A percentile compares a stretch with the other conserved stretches of the same genome.
Conservation (phyloP, 2,329 filamentous ascomycete species). For the Stylonectria norvegica region DNA sequence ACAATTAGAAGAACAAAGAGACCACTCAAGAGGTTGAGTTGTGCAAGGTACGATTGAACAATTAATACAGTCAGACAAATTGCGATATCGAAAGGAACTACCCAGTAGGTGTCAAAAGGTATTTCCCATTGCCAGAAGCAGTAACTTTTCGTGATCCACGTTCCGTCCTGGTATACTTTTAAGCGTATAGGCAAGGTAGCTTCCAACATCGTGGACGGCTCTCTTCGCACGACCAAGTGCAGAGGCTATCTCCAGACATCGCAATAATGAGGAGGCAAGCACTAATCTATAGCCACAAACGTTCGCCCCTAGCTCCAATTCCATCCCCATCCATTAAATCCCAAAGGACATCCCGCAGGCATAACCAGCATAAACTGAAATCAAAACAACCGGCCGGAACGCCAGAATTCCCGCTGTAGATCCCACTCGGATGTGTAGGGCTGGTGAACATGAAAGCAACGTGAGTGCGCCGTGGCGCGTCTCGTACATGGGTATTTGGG, state of each 20-base stretch:
- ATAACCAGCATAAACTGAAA: slow-evolving; percentile 10
- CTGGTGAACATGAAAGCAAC: slow-evolving; percentile 22
- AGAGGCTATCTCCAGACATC: slow-evolving; percentile 3
- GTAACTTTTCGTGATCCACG: slow-evolving; percentile 23
- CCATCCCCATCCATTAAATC: slow-evolving; percentile 17
- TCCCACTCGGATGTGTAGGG: slow-evolving; percentile 20
- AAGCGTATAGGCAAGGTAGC: too few relatives aligned
- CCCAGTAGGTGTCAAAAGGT: too few relatives aligned
- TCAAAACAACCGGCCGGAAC: slow-evolving; percentile 21
- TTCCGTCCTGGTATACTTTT: slow-evolving; percentile 10
- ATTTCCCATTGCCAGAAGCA: slow-evolving; percentile 23
- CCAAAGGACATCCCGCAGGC: slow-evolving; percentile 10
- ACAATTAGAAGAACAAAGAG: too few relatives aligned
- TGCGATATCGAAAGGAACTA: too few relatives aligned
- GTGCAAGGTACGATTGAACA: too few relatives aligned
- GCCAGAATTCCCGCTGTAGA: slow-evolving; percentile 20
- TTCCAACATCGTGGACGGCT: slow-evolving; percentile 5
- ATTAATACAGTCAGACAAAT: too few relatives aligned
- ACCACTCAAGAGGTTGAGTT: too few relatives aligned
- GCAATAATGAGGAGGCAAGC: slow-evolving; percentile 4
- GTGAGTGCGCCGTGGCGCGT: slow-evolving; percentile 17
- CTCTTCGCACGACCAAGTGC: neutral
- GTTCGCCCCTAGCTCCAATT: slow-evolving; percentile 8
- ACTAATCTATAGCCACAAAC: slow-evolving; percentile 10
- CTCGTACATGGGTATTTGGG: slow-evolving; percentile 29